Conservation (phyloP, 257 asterid species). For the Fraxinus cuspidata region DNA sequence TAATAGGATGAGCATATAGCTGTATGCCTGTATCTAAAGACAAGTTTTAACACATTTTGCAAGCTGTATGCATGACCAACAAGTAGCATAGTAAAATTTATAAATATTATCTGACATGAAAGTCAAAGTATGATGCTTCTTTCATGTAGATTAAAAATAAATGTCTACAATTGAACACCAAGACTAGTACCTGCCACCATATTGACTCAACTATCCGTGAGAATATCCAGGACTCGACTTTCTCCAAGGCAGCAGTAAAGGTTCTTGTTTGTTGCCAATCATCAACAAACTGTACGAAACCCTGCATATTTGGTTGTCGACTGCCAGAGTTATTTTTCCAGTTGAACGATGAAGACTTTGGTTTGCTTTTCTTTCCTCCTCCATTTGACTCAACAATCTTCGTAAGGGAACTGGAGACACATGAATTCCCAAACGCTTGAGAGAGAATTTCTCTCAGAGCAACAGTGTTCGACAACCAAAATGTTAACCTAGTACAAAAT, state of each 20-base stretch:
- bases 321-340: conserved; percentile 45
- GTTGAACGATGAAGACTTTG: conserved; percentile 36
- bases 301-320: conserved; percentile 44
- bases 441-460: conserved; percentile 82
- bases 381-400: conserved; percentile 46
- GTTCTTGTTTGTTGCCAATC: conserved; percentile 96
- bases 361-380: conserved; percentile 37
- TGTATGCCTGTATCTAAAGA: not conserved
- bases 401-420: conserved; percentile 53
- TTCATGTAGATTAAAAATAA: not conserved
- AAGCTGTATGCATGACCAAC: conserved; percentile 7
- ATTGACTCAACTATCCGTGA: conserved; percentile 88
- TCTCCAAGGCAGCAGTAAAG: conserved; percentile 77
- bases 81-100: conserved; percentile 15
- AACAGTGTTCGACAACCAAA: conserved; percentile 89
- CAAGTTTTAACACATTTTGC: not conserved
- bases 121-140: conserved; percentile 1
- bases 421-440: conserved; percentile 78
- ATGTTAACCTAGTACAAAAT: conserved; percentile 63
- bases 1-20: conserved; percentile 5
- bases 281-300: conserved; percentile 60
- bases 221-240: conserved; percentile 94
- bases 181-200: conserved; percentile 92
- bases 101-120: not conserved
- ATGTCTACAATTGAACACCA: conserved; percentile 12